Base-by-base conservation (phyloP, 2,329 filamentous ascomycete genomes). In the Alternaria longipes region DNA sequence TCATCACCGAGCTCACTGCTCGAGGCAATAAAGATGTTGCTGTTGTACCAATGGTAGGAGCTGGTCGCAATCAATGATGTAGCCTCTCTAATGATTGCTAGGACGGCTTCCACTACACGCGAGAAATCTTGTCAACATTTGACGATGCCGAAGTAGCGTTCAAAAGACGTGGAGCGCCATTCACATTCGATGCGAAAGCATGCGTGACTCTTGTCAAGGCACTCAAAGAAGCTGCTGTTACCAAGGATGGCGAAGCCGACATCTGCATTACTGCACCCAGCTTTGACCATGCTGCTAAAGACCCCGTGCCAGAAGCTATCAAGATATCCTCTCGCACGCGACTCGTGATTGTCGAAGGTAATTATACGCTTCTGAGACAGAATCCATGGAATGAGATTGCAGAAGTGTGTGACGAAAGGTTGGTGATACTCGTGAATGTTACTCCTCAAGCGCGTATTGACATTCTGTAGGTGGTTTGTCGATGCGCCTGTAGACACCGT, bases 51-150 rank as follows among this genome's bases (percentile, higher is more conserved):
- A 74, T 74, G 68, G 72, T 72, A 55, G 45, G 69, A 40, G 16
- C 30, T 18, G 12, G 12, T 24, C 11, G 16, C 8, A 38, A 52
- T 14, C 16, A 18, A 7, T 11, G 16, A 20, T 16, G 14, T 6
- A 24, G 22, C 5, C 41, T 49, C 45, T 14, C 41, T 66, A 40
- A 66, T 34, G 5, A 50, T 8, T 32, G 26, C 8, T 28, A 74
- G 71, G 71, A 73, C 54, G 70, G 71, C 34, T 73, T 74, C 52
- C 70, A 74, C 28, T 67, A 70, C 34, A 68, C 71, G 1, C 63
- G 71, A 12, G 45, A 68, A 45, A 53, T 54, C 11, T 59, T 73
- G 12, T 64, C 69, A 5, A 47, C 56, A 5, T 71, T 72, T 36
- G 38, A 65, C 16, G 57, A 73, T 52, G 60, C 69, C 4, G 56